phyloP scores from a whole-genome alignment of 352 stramenopile genomes.

The Peronospora destructor region DNA sequence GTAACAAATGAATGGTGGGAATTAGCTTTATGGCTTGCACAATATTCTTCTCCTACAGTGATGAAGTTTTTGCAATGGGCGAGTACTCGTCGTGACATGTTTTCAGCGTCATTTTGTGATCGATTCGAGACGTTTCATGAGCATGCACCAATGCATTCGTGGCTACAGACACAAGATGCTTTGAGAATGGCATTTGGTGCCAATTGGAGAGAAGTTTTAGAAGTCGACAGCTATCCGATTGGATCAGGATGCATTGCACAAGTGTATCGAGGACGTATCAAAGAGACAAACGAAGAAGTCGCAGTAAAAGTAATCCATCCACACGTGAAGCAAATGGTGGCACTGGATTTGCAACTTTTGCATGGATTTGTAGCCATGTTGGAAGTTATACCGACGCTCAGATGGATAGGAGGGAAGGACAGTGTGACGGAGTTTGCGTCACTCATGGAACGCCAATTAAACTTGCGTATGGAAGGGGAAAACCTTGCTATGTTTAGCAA shows the following conservation, averaged over 20 bases:
- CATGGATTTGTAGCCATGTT: conserved; percentile 54
- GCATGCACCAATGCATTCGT: conserved; percentile 79
- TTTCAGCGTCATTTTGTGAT: conserved; percentile 87
- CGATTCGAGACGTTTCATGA: conserved; percentile 89
- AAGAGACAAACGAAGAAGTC: conserved; percentile 55
- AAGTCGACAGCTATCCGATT: conserved; percentile 55
- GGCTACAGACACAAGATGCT: conserved; percentile 74
- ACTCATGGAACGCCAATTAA: conserved; percentile 87
- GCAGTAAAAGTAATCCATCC: conserved; percentile 93
- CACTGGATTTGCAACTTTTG: conserved; percentile 85
- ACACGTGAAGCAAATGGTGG: conserved; percentile 78
- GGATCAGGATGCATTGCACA: conserved; percentile 93
- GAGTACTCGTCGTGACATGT: conserved; percentile 91
- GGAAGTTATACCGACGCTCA: conserved; percentile 54
- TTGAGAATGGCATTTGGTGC: conserved; percentile 81
- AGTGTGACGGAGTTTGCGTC: conserved; percentile 82
- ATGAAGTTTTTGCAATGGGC: conserved; percentile 96
- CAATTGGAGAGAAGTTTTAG: conserved; percentile 60
- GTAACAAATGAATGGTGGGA: conserved; percentile 61
- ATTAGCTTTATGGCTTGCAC: conserved; percentile 49
- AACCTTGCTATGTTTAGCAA: conserved; percentile 81
- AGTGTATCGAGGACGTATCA: conserved; percentile 86
- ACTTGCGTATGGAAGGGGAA: conserved; percentile 85
- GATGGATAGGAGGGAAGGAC: conserved; percentile 64
- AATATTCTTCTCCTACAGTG: conserved; percentile 81